These are phyloP conservation scores for Fomitopsis pulvina DNA, from an alignment of 768 basidiomycete species.

Conservation along the genomic window DNA sequence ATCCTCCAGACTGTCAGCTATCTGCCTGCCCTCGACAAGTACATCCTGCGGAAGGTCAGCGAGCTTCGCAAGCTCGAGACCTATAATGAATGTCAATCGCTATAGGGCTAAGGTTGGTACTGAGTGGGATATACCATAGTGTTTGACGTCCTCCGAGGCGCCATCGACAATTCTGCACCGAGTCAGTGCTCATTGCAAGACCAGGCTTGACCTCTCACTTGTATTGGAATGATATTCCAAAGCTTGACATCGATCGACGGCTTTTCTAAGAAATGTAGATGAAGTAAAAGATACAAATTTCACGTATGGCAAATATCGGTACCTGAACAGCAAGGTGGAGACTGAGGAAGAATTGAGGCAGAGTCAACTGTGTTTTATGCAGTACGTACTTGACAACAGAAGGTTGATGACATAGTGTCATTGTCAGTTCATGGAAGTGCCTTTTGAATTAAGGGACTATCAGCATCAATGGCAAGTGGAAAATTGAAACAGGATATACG, in stretches of 20 bases:
- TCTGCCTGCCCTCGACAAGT: constrained; percentile 51
- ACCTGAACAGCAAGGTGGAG: constrained; percentile 81
- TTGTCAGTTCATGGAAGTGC: constrained; percentile 76
- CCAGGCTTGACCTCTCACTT: constrained; percentile 36
- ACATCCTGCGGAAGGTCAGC: constrained; percentile 80
- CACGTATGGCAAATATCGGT: constrained; percentile 7
- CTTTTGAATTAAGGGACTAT: constrained; percentile 26
- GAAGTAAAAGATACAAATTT: background rate
- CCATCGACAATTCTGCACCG: constrained; percentile 66
- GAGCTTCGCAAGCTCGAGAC: constrained; percentile 81
- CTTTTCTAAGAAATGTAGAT: constrained; percentile 36
- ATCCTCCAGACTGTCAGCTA: constrained; percentile 52
- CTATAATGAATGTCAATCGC: constrained; percentile 30
- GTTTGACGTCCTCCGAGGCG: constrained; percentile 47
- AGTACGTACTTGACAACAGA: constrained; percentile 68
- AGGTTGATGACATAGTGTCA: constrained; percentile 69
- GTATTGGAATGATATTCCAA: constrained; percentile 75
- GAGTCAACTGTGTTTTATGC: background rate
- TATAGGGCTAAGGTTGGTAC: background rate
- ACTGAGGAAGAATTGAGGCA: constrained; percentile 31
- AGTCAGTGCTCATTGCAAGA: background rate
- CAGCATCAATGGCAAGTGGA: background rate
- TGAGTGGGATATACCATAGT: constrained; percentile 54
- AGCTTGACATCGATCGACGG: constrained; percentile 43
- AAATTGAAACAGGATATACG: constrained; percentile 36